Base-by-base conservation (phyloP, 495 filamentous ascomycete species). In the Xanthoparmelia taractica region DNA sequence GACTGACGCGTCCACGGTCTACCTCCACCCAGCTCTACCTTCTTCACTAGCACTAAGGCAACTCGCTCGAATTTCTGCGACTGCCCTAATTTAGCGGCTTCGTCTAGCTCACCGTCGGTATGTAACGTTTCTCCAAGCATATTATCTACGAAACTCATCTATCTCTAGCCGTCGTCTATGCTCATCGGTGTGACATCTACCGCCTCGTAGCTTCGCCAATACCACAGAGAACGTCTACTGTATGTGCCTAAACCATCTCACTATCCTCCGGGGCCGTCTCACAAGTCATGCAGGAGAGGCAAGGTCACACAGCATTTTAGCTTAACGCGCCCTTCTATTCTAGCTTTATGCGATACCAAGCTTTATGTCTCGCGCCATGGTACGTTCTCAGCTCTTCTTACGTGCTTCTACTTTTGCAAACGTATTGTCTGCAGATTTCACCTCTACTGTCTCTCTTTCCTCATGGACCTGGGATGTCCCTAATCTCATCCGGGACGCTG, bases 401-500 rank as follows among this genome's bases (percentile, higher is more conserved):
- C 12, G 4, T 1, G 12, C 12, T 11, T 52, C 25, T 6, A 17
- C 11, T 5, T 23, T 48, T 48, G 13, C 25, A 29, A 5, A 48
- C 2, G 23, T 10, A 12, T 27, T 10, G 1, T 18, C 27, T 48
- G 25, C 12, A 52, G 48, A 23, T 18, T 10, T 0, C 10, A 13
- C 13, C 27, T 27, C 6, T 17, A 10, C 25, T 31, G 0, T 1
- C 25, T 17, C 27, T 4, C 27, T 52, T 5, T 31, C 2, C 23
- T 52, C 48, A 31, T 8, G 48, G 48, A 52, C 27, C 31, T 52
- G 48, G 48, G 48, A 48, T 23, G 45, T 48, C 45, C 45, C 12
- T 48, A 48, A 48, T 48, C 45, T 48, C 45, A 48, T 48, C 45
- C 45, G 11, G 45, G 25, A 12, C 45, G 45, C 45, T 48, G 45